phyloP scores from a whole-genome alignment of 768 basidiomycete species.

The Rhodotorula toruloides region DNA sequence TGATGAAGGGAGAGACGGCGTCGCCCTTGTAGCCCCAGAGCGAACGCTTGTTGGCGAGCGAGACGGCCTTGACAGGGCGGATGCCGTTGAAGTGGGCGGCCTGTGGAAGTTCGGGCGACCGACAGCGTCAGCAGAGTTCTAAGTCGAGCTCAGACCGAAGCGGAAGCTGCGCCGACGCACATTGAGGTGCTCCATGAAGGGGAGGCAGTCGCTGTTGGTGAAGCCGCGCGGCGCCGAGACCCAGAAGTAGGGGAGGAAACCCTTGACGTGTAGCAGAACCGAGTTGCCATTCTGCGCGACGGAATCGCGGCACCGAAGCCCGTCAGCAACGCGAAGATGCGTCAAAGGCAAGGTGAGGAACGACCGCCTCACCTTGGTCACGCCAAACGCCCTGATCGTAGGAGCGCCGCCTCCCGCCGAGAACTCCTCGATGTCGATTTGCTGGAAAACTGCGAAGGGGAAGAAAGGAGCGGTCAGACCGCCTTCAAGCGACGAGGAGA shows the following conservation, averaged over 20 bases:
- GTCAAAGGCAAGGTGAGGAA: neutral
- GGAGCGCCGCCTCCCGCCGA: slow-evolving; percentile 54
- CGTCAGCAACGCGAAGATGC: neutral
- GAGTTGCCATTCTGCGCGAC: slow-evolving; percentile 71
- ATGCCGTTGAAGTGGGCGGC: slow-evolving; percentile 28
- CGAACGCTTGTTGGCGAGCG: slow-evolving; percentile 47
- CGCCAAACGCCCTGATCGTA: slow-evolving; percentile 71
- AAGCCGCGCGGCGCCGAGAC: slow-evolving; percentile 81
- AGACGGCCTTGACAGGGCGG: slow-evolving; percentile 33
- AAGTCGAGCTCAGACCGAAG: neutral
- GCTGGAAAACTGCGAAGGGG: slow-evolving; percentile 60
- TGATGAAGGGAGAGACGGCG: slow-evolving; percentile 71
- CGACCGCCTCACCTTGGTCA: slow-evolving; percentile 63
- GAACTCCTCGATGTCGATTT: slow-evolving; percentile 82
- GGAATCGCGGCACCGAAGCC: neutral
- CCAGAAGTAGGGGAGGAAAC: slow-evolving; percentile 91
- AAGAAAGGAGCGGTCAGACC: neutral
- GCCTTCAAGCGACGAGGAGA: neutral
- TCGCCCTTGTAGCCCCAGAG: slow-evolving; percentile 89
- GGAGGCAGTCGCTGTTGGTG: slow-evolving; percentile 58
- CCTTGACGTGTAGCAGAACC: slow-evolving; percentile 72
- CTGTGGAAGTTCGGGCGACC: neutral
- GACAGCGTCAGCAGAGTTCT: neutral
- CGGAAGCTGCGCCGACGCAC: slow-evolving; percentile 51
- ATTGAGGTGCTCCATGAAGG: slow-evolving; percentile 68